These are phyloP conservation scores for Colletotrichum siamense DNA, from an alignment of 2,329 filamentous ascomycete genomes.

Conservation along the genomic window DNA sequence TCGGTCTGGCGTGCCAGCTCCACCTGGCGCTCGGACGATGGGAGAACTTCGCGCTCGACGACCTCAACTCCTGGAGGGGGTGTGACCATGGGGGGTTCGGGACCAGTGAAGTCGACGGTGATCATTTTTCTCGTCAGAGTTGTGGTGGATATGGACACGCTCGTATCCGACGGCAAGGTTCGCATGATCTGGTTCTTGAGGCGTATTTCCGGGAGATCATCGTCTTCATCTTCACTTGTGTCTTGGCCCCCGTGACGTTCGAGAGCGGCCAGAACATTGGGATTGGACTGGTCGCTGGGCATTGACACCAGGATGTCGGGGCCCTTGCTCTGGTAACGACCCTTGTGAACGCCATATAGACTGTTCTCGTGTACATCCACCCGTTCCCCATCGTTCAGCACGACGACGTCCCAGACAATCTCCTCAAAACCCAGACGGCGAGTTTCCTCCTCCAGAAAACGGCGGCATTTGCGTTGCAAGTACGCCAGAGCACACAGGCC, in stretches of 20 bases:
- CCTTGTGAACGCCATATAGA: constrained; percentile 34
- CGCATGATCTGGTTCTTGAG: constrained; percentile 61
- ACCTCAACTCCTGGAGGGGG: constrained; percentile 65
- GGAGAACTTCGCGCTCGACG: constrained; percentile 57
- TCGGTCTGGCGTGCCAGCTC: constrained; percentile 24
- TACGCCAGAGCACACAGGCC: constrained; percentile 67
- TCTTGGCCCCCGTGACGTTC: constrained; percentile 35
- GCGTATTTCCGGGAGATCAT: constrained; percentile 50
- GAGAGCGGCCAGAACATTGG: constrained; percentile 39
- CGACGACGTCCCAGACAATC: constrained; percentile 70
- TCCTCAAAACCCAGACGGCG: constrained; percentile 56
- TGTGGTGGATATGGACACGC: constrained; percentile 65
- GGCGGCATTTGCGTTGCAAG: constrained; percentile 62
- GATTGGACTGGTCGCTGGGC: constrained; percentile 24
- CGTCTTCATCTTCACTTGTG: constrained; percentile 37
- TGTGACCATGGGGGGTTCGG: constrained; percentile 53
- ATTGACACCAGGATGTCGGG: constrained; percentile 26
- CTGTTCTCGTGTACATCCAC: constrained; percentile 57
- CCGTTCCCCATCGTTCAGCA: constrained; percentile 62
- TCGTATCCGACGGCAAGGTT: constrained; percentile 59
- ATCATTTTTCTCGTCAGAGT: constrained; percentile 67
- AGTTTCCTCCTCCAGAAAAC: constrained; percentile 54
- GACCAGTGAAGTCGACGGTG: constrained; percentile 66
- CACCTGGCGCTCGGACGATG: constrained; percentile 37
- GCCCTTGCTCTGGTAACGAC: constrained; percentile 25